phyloP scores from a whole-genome alignment of 2,329 filamentous ascomycete species.

The Knufia fluminis region DNA sequence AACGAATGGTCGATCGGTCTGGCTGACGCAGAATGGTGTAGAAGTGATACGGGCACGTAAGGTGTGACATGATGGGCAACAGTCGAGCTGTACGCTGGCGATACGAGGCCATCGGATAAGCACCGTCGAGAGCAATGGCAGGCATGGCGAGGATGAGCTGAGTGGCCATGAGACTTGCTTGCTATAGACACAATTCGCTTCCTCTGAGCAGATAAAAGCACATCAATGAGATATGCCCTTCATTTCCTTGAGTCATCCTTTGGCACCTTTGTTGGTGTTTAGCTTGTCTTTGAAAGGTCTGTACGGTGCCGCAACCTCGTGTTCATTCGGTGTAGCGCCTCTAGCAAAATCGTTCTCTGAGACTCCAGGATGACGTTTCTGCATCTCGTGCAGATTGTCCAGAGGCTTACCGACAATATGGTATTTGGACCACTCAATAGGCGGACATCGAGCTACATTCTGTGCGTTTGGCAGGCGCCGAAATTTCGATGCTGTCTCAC shows the following conservation, averaged over 20 bases:
- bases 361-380: slow-evolving; percentile 52
- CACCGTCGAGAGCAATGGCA: too few relatives aligned
- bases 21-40: too few relatives aligned
- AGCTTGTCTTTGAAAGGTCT: slow-evolving; percentile 49
- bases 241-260: neutral
- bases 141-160: too few relatives aligned
- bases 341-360: slow-evolving; percentile 24
- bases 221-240: neutral
- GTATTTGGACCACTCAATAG: slow-evolving; percentile 92
- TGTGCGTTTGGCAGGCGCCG: slow-evolving; percentile 64
- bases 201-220: neutral
- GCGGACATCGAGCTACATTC: slow-evolving; percentile 73
- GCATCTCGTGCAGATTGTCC: slow-evolving; percentile 75
- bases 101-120: neutral
- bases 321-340: slow-evolving; percentile 34
- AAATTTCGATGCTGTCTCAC: slow-evolving; percentile 39
- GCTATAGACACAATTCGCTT: neutral
- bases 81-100: neutral
- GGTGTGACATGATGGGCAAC: neutral
- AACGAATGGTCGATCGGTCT: neutral
- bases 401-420: slow-evolving; percentile 77
- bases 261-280: slow-evolving; percentile 18
- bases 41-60: too few relatives aligned
- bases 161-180: neutral
- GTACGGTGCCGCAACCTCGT: slow-evolving; percentile 50